Percentiles rank a stretch among this genome's conserved stretches.
Evolutionary conservation across 306 rosid genomes (phyloP).

Genomic region (Vigna reflexopilosa): DNA sequence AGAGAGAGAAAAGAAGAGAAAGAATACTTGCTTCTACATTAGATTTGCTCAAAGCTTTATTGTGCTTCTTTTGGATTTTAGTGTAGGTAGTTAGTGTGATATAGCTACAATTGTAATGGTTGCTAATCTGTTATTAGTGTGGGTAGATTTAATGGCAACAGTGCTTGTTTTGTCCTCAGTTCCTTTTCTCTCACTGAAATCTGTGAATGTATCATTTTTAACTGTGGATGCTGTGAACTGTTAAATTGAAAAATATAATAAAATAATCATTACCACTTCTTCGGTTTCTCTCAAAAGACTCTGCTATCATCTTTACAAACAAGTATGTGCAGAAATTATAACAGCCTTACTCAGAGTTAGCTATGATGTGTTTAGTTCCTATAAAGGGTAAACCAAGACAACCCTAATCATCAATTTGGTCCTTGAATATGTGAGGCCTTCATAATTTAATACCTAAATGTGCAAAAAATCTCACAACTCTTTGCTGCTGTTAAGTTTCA

Average conservation of each 20-base stretch:
- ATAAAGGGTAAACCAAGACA: not conserved
- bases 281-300: not conserved
- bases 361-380: not conserved
- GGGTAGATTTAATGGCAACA: not conserved
- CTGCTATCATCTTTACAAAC: not conserved
- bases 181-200: constrained; percentile 1
- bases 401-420: not conserved
- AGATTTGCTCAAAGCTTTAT: constrained; percentile 37
- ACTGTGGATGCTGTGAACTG: not conserved
- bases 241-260: not conserved
- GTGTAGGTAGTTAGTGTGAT: constrained; percentile 6
- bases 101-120: not conserved
- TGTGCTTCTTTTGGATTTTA: constrained; percentile 37
- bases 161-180: not conserved
- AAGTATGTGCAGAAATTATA: not conserved
- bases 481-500: too few relatives aligned
- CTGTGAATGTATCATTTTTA: not conserved
- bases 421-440: too few relatives aligned
- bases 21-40: constrained; percentile 38
- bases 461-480: too few relatives aligned
- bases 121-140: not conserved
- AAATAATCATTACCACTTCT: not conserved
- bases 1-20: constrained; percentile 39
- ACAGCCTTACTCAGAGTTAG: constrained; percentile 1
- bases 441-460: too few relatives aligned